Conservation (phyloP, 805 yeast species). For the Candida michaelii region DNA sequence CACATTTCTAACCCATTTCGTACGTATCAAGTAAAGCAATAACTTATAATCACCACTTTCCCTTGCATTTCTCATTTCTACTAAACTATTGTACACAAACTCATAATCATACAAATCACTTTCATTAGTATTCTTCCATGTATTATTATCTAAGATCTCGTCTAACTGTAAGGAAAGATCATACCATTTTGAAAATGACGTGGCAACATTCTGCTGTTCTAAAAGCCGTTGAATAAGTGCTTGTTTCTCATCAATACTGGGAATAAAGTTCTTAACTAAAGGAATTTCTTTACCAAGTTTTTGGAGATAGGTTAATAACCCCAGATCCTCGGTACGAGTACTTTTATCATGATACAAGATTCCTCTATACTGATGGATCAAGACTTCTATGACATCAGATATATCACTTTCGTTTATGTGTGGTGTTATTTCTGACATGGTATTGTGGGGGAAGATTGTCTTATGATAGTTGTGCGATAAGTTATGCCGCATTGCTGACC, state of each 20-base stretch:
- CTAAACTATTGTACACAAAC: constrained; percentile 51
- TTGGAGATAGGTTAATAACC: constrained; percentile 10
- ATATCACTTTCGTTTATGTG: constrained; percentile 8
- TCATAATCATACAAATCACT: constrained; percentile 74
- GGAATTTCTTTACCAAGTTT: not conserved
- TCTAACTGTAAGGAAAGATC: constrained; percentile 65
- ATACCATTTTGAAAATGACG: constrained; percentile 63
- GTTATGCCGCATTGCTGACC: no score
- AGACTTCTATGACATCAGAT: constrained; percentile 15
- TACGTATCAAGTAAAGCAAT: constrained; percentile 72
- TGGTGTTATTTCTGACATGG: not conserved
- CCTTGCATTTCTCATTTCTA: constrained; percentile 62
- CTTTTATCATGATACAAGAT: constrained; percentile 3
- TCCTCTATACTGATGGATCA: constrained; percentile 16
- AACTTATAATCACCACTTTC: constrained; percentile 53
- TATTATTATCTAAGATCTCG: constrained; percentile 55
- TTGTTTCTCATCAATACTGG: constrained; percentile 20
- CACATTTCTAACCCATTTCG: constrained; percentile 79
- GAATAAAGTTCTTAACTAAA: constrained; percentile 6
- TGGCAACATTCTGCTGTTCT: constrained; percentile 33
- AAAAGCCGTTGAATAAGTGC: constrained; percentile 22
- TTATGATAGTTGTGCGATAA: not conserved
- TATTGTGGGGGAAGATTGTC: not conserved
- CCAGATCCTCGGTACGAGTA: not conserved
- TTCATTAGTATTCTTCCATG: constrained; percentile 68